These are phyloP conservation scores for Ascocoryne sarcoides DNA, from an alignment of 2,329 filamentous ascomycete genomes.

Conservation along the genomic window DNA sequence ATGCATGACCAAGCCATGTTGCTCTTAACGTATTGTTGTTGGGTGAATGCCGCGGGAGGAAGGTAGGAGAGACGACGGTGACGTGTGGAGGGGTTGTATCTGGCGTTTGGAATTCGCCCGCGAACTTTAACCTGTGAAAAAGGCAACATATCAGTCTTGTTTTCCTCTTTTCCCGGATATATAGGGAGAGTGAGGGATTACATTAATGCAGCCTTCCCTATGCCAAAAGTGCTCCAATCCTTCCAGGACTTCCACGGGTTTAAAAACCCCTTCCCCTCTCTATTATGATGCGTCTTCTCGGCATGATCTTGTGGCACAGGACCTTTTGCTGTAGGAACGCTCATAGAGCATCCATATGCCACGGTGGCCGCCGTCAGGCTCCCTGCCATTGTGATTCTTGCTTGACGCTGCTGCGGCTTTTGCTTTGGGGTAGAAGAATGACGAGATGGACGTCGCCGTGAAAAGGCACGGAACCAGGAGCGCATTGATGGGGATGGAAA, in stretches of 20 bases:
- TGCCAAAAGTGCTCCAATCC: slow-evolving; percentile 27
- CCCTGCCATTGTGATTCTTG: slow-evolving; percentile 15
- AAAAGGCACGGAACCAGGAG: slow-evolving; percentile 33
- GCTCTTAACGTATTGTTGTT: slow-evolving; percentile 56
- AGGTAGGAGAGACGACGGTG: slow-evolving; percentile 47
- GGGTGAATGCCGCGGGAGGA: slow-evolving; percentile 41
- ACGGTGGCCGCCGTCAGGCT: slow-evolving; percentile 15
- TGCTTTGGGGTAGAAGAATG: too few relatives aligned
- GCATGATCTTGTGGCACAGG: slow-evolving; percentile 28
- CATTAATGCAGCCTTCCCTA: slow-evolving; percentile 30
- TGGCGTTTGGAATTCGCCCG: slow-evolving; percentile 31
- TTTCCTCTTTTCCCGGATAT: neutral
- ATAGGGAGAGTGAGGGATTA: neutral
- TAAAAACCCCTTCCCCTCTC: slow-evolving; percentile 43
- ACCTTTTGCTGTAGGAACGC: slow-evolving; percentile 17
- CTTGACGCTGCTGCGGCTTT: slow-evolving; percentile 3
- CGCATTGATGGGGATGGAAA: slow-evolving; percentile 35
- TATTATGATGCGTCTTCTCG: slow-evolving; percentile 41
- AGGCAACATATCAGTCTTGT: neutral
- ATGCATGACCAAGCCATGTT: slow-evolving; percentile 93
- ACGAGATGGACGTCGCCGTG: slow-evolving; percentile 16
- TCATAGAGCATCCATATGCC: slow-evolving; percentile 21
- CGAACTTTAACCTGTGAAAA: slow-evolving; percentile 13
- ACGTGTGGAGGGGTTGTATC: slow-evolving; percentile 56
- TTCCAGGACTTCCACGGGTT: slow-evolving; percentile 49